Evolutionary conservation across 306 rosid species (phyloP).

Genomic region (Trifolium repens): DNA sequence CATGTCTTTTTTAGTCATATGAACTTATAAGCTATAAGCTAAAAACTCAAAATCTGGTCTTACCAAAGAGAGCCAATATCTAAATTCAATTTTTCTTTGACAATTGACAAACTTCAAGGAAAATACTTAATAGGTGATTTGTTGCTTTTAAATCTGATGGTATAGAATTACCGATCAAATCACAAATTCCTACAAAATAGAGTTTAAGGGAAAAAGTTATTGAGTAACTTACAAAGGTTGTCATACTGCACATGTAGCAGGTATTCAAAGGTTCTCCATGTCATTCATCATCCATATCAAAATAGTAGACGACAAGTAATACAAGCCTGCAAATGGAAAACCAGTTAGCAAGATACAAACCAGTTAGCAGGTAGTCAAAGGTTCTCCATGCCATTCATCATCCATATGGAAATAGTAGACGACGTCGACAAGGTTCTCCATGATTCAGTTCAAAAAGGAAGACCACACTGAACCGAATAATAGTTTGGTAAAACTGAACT

Average conservation of each 20-base stretch:
- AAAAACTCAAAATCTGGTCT: no score
- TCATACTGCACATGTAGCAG: slow-evolving; percentile 46
- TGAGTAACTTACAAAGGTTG: slow-evolving; percentile 52
- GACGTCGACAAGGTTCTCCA: no score
- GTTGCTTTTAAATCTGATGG: background rate
- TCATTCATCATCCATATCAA: slow-evolving; percentile 63
- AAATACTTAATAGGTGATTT: background rate
- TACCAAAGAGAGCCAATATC: no score
- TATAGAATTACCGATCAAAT: background rate
- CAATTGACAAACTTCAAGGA: no score
- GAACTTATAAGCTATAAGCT: no score
- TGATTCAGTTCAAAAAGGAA: background rate
- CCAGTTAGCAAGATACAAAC: background rate
- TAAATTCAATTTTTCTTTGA: no score
- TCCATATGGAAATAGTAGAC: slow-evolving; percentile 63
- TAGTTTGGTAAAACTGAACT: background rate
- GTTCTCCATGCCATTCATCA: slow-evolving; percentile 55
- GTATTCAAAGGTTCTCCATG: slow-evolving; percentile 48
- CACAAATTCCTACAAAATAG: slow-evolving; percentile 26
- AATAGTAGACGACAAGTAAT: slow-evolving; percentile 61
- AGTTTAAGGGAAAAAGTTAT: background rate
- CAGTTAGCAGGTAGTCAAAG: slow-evolving; percentile 41
- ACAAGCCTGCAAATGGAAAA: slow-evolving; percentile 77
- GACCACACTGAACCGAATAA: background rate
- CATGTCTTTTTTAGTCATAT: no score